Evolutionary conservation across 2,329 filamentous ascomycete genomes (phyloP).

Genomic region (Xylaria multiplex): DNA sequence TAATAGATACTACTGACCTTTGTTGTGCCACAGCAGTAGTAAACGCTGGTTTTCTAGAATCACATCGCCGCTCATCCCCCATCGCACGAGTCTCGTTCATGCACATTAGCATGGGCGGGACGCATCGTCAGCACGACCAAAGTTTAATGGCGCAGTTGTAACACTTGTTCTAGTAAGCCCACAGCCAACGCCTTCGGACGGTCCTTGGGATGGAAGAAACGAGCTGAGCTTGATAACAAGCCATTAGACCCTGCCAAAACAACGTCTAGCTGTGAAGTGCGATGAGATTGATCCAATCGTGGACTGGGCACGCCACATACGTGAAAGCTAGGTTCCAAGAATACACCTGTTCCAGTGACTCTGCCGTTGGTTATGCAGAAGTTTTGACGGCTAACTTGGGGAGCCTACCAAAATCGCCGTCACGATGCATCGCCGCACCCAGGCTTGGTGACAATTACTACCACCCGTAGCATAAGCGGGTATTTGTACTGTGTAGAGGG

Average conservation of each 20-base stretch:
- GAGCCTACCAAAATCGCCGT: slow-evolving; percentile 29
- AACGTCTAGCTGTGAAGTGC: neutral
- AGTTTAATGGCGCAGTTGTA: slow-evolving; percentile 6
- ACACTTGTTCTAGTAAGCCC: neutral
- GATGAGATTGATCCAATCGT: neutral
- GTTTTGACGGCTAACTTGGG: slow-evolving; percentile 9
- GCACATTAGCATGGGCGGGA: slow-evolving; percentile 9
- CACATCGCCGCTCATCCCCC: neutral
- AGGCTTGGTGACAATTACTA: slow-evolving; percentile 35
- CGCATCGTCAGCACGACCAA: slow-evolving; percentile 16
- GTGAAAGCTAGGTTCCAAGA: slow-evolving; percentile 12
- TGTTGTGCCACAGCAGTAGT: slow-evolving; percentile 1
- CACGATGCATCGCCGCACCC: slow-evolving; percentile 28
- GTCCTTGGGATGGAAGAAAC: neutral
- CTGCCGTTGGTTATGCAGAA: slow-evolving; percentile 12
- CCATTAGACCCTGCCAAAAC: slow-evolving; percentile 16
- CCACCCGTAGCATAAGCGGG: slow-evolving; percentile 26
- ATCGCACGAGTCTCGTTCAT: neutral
- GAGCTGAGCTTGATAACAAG: slow-evolving; percentile 8
- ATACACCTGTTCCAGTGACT: slow-evolving; percentile 19
- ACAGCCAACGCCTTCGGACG: neutral
- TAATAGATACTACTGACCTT: neutral
- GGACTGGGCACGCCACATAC: neutral
- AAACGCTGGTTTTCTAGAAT: slow-evolving; percentile 5
- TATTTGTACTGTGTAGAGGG: slow-evolving; percentile 30